Base-by-base conservation (phyloP, 352 stramenopile genomes). In the Poterioochromonas sp. region DNA sequence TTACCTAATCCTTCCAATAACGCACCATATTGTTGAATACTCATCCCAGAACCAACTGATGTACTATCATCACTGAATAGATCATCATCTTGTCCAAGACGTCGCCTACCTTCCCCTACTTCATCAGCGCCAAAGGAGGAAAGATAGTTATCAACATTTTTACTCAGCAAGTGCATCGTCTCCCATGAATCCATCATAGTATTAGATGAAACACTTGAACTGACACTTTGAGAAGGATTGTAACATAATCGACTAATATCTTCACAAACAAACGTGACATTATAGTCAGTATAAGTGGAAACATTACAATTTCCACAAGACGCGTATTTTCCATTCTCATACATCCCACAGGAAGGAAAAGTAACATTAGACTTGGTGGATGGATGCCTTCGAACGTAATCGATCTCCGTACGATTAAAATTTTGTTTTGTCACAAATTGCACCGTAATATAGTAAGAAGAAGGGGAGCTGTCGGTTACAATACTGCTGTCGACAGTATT, bases 191-290 rank as follows among this genome's bases (percentile, higher is more conserved):
- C n/a, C n/a, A n/a, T n/a, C n/a, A n/a, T n/a, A n/a, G n/a, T n/a
- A n/a, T n/a, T n/a, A n/a, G n/a, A n/a, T n/a, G n/a, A n/a, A n/a
- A n/a, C n/a, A n/a, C n/a, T n/a, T n/a, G n/a, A 68, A 40, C 58
- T 20, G 12, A 18, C 20, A 12, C 58, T 41, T 35, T 5, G 8
- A 8, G 11, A 29, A 73, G 11, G n/a, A 51, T 1, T 5, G 63
- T 11, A 12, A 22, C 62, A 71, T 12, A 71, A 12, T 22, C 20
- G 34, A 22, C 29, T 71, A 8, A 71, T 41, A 47, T 71, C 62
- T n/a, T 47, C 11, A 29, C 69, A 76, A n/a, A 18, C 40, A 43
- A 41, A 76, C 1, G 69, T 76, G 69, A 76, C 69, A 43, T 76
- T 76, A 29, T 41, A 63, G 39, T 76, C 39, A 2, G 43, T 76